A percentile compares a stretch with the other conserved stretches of the same genome.
phyloP scores from a whole-genome alignment of 1,284 basidiomycete genomes.

The Moesziomyces globuligerus region DNA sequence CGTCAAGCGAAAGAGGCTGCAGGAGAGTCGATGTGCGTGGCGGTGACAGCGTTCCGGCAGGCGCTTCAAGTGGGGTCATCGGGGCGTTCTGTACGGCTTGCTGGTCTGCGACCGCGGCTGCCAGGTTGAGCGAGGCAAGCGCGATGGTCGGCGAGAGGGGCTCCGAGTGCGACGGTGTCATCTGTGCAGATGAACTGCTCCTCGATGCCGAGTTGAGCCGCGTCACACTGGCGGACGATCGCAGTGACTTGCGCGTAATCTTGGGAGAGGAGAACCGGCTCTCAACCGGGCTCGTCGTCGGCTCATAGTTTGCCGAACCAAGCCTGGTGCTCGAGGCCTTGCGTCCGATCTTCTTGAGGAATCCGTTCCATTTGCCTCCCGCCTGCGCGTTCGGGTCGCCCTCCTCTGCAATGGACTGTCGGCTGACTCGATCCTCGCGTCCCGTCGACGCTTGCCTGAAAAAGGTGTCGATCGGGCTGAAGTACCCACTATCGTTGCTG shows the following conservation, averaged over 20 bases:
- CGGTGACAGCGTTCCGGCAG: conserved; percentile 6
- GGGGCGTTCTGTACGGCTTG: conserved; percentile 4
- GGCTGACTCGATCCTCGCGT: conserved; percentile 14
- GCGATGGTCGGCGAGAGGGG: conserved; percentile 8
- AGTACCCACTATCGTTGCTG: conserved; percentile 22
- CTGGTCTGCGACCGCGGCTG: conserved; percentile 7
- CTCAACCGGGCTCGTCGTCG: conserved; percentile 14
- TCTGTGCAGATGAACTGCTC: conserved; percentile 9
- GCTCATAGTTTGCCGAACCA: conserved; percentile 10
- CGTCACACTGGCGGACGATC: conserved; percentile 11
- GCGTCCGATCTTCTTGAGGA: conserved; percentile 52
- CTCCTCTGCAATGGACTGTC: conserved; percentile 8
- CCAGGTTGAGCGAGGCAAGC: conserved; percentile 16
- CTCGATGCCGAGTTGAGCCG: conserved; percentile 16
- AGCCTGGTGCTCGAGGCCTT: conserved; percentile 43
- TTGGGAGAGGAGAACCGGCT: conserved; percentile 32
- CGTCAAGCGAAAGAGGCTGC: conserved; percentile 15
- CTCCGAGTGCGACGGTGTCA: conserved; percentile 30
- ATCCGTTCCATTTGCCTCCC: conserved; percentile 44
- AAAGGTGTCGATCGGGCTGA: conserved; percentile 9
- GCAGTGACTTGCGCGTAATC: conserved; percentile 21
- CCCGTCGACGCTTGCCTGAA: conserved; percentile 12
- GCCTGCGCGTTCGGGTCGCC: conserved; percentile 6
- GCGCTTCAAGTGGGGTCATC: conserved; percentile 22
- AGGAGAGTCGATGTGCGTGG: conserved; percentile 1